These are phyloP conservation scores for Talaromyces sp. DNA, from an alignment of 2,329 filamentous ascomycete genomes.

Conservation along the genomic window DNA sequence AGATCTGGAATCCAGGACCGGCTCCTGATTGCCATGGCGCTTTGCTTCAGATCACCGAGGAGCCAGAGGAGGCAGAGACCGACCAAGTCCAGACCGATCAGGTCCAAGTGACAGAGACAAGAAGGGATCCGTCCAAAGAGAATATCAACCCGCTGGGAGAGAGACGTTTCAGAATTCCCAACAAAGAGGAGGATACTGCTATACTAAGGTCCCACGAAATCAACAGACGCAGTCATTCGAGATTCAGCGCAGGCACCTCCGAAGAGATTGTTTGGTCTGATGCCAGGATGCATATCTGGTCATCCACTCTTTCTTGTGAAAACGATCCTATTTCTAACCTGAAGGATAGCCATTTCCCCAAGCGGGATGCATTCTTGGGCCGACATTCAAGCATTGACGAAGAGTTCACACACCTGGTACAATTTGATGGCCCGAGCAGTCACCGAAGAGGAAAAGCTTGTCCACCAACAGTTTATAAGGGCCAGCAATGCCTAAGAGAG, in stretches of 20 bases:
- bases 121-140: not conserved
- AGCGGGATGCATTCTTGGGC: not conserved
- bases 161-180: not conserved
- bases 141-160: not conserved
- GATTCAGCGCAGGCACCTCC: not conserved
- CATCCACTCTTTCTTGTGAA: slow-evolving; percentile 3
- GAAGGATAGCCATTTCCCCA: not conserved
- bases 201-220: not conserved
- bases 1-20: slow-evolving; percentile 30
- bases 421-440: not conserved
- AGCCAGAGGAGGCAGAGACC: not conserved
- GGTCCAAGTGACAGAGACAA: not conserved
- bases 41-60: not conserved
- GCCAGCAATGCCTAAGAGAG: not conserved
- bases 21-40: slow-evolving; percentile 7
- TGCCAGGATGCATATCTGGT: not conserved
- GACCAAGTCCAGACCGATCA: too few species aligned
- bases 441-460: not conserved
- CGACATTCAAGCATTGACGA: not conserved
- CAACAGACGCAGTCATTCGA: not conserved
- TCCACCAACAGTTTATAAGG: not conserved
- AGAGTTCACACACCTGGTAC: not conserved
- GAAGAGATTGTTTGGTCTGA: slow-evolving; percentile 2
- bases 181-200: not conserved
- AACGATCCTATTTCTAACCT: not conserved